A percentile compares a stretch with the other conserved stretches of the same genome.
phyloP scores from a whole-genome alignment of 805 yeast genomes.

The Candida coquimbonensis region DNA sequence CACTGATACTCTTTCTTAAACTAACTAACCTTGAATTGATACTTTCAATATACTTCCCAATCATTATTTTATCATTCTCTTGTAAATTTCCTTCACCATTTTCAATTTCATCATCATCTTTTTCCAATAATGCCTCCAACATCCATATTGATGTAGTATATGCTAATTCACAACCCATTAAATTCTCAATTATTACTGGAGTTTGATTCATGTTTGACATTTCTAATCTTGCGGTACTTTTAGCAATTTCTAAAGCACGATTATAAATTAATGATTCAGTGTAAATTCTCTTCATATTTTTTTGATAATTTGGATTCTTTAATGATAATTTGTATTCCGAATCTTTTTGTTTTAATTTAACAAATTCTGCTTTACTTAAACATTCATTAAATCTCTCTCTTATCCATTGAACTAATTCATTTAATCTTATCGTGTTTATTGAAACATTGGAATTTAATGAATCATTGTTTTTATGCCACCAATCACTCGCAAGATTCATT shows the following conservation, averaged over 20 bases:
- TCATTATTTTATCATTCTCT: slow-evolving; percentile 64
- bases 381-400: slow-evolving; percentile 84
- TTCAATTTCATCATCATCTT: slow-evolving; percentile 22
- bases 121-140: slow-evolving; percentile 78
- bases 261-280: slow-evolving; percentile 88
- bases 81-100: slow-evolving; percentile 38
- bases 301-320: slow-evolving; percentile 7
- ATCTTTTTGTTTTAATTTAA: slow-evolving; percentile 50
- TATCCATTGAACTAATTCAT: slow-evolving; percentile 71
- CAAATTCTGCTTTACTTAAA: slow-evolving; percentile 79
- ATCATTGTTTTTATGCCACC: slow-evolving; percentile 68
- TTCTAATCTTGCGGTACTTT: slow-evolving; percentile 87
- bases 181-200: slow-evolving; percentile 27
- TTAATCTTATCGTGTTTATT: slow-evolving; percentile 35
- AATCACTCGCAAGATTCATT: slow-evolving; percentile 75
- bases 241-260: slow-evolving; percentile 87
- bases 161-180: slow-evolving; percentile 74
- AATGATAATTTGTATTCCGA: slow-evolving; percentile 31
- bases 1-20: slow-evolving; percentile 50
- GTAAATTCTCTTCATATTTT: slow-evolving; percentile 31
- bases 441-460: not conserved
- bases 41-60: slow-evolving; percentile 74
- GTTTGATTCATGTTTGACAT: slow-evolving; percentile 36
- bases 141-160: slow-evolving; percentile 94
- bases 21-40: slow-evolving; percentile 76